Evolutionary conservation across 2,329 filamentous ascomycete genomes (phyloP).

Genomic region (Harringtonia aguacate): DNA sequence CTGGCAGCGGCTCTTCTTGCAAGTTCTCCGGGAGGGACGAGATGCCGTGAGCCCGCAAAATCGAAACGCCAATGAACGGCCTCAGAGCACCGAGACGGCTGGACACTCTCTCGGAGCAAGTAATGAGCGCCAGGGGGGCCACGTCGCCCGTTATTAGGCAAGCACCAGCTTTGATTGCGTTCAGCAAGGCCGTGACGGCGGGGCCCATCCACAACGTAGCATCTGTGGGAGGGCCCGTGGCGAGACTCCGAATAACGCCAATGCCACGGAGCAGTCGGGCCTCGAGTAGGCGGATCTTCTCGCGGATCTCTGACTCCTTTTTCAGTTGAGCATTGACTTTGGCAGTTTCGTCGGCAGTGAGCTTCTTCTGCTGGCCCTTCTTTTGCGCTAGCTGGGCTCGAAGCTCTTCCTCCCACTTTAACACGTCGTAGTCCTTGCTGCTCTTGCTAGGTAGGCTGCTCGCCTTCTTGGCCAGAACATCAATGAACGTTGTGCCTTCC

Average conservation of each 20-base stretch:
- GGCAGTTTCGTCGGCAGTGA: constrained; percentile 76
- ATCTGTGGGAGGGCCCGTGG: constrained; percentile 80
- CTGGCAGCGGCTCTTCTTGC: constrained; percentile 69
- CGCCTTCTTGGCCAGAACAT: constrained; percentile 78
- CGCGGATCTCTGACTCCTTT: constrained; percentile 73
- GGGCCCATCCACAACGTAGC: constrained; percentile 79
- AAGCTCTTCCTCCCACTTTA: constrained; percentile 96
- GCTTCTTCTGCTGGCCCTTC: constrained; percentile 82
- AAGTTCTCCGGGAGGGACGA: constrained; percentile 62
- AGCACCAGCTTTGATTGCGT: constrained; percentile 68
- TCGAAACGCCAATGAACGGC: constrained; percentile 79
- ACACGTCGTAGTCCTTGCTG: constrained; percentile 85
- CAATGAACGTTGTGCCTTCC: constrained; percentile 78
- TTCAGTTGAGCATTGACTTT: constrained; percentile 86
- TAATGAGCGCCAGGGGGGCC: constrained; percentile 67
- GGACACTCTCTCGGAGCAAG: constrained; percentile 66
- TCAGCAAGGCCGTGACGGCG: constrained; percentile 63
- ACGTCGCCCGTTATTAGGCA: constrained; percentile 71
- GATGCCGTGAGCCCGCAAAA: constrained; percentile 67
- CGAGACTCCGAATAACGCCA: constrained; percentile 73
- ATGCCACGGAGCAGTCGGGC: constrained; percentile 70
- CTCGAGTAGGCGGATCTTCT: constrained; percentile 58
- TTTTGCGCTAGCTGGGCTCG: constrained; percentile 81
- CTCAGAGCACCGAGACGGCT: constrained; percentile 64
- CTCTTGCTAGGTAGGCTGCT: constrained; percentile 70